phyloP scores from a whole-genome alignment of 1,284 basidiomycete species.

The Apiotrichum brassicae region DNA sequence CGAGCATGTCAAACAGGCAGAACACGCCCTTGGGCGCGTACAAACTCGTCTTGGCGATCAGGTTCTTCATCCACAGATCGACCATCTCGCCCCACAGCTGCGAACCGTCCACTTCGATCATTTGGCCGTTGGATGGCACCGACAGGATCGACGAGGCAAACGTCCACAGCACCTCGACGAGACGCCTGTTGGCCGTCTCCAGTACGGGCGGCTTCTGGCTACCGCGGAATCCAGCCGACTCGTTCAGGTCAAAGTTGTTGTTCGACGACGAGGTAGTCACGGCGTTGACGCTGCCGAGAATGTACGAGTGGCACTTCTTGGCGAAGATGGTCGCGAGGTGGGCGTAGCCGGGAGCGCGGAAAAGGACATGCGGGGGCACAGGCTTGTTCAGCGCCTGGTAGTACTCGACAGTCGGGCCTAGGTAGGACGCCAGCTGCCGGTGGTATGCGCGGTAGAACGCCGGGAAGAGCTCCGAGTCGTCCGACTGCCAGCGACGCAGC shows the following conservation, averaged over 20 bases:
- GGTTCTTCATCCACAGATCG: slow-evolving; percentile 48
- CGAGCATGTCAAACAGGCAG: slow-evolving; percentile 48
- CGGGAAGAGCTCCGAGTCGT: slow-evolving; percentile 52
- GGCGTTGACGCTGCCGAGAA: slow-evolving; percentile 48
- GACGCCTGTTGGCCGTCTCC: slow-evolving; percentile 50
- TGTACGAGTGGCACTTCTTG: slow-evolving; percentile 48
- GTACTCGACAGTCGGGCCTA: slow-evolving; percentile 41
- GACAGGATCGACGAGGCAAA: slow-evolving; percentile 40
- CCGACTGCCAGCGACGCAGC: slow-evolving; percentile 49
- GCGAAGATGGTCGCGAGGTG: slow-evolving; percentile 47
- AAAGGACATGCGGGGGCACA: slow-evolving; percentile 38
- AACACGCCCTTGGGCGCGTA: slow-evolving; percentile 52
- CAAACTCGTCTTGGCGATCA: slow-evolving; percentile 49
- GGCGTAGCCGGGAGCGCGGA: slow-evolving; percentile 50
- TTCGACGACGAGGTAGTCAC: slow-evolving; percentile 46
- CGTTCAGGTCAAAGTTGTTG: slow-evolving; percentile 48
- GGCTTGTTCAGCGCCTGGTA: slow-evolving; percentile 35
- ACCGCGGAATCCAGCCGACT: slow-evolving; percentile 49
- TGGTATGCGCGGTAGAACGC: slow-evolving; percentile 53
- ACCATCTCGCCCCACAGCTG: slow-evolving; percentile 49
- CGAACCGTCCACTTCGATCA: slow-evolving; percentile 42
- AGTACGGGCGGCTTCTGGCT: slow-evolving; percentile 51
- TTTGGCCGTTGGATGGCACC: slow-evolving; percentile 26
- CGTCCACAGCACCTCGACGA: slow-evolving; percentile 49
- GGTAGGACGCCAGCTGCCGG: slow-evolving; percentile 48